Percentiles rank a stretch among this genome's conserved stretches.
These are phyloP conservation scores for Neofusicoccum umdonicola DNA, from an alignment of 2,329 filamentous ascomycete genomes.

Conservation along the genomic window DNA sequence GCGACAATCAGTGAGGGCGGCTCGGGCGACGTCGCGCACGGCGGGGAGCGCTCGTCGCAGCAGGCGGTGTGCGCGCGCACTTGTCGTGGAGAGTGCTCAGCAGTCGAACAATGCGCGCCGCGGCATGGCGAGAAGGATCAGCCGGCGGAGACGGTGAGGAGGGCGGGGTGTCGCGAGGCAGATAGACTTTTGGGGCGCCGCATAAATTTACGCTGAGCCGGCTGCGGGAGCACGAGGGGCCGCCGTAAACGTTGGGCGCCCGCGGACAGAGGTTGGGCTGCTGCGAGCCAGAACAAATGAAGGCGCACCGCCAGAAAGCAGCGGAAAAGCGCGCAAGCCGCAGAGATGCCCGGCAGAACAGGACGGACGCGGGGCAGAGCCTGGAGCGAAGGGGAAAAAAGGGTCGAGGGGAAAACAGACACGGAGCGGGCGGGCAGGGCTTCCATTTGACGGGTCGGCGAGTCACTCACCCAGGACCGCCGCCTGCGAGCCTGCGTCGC, in stretches of 20 bases:
- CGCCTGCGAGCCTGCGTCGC: background rate
- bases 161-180: conserved; percentile 8
- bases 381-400: background rate
- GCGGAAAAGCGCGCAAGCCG: conserved; percentile 2
- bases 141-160: background rate
- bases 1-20: conserved; percentile 1
- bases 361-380: background rate
- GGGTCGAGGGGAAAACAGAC: background rate
- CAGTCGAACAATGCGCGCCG: conserved; percentile 11
- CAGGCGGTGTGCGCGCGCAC: conserved; percentile 3
- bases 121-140: conserved; percentile 2
- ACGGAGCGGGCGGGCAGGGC: background rate
- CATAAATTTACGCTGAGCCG: conserved; percentile 11
- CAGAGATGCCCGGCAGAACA: background rate
- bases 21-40: background rate
- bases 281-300: background rate
- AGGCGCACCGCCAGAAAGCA: background rate
- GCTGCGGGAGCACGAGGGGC: conserved; percentile 6
- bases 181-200: conserved; percentile 8
- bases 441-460: background rate
- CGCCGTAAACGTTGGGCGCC: conserved; percentile 2
- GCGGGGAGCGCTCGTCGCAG: background rate
- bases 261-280: background rate
- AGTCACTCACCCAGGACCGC: background rate
- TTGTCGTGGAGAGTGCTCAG: background rate